A percentile compares a stretch with the other conserved stretches of the same genome.
Conservation (phyloP, 768 basidiomycete genomes). For the Obba rivulosa region DNA sequence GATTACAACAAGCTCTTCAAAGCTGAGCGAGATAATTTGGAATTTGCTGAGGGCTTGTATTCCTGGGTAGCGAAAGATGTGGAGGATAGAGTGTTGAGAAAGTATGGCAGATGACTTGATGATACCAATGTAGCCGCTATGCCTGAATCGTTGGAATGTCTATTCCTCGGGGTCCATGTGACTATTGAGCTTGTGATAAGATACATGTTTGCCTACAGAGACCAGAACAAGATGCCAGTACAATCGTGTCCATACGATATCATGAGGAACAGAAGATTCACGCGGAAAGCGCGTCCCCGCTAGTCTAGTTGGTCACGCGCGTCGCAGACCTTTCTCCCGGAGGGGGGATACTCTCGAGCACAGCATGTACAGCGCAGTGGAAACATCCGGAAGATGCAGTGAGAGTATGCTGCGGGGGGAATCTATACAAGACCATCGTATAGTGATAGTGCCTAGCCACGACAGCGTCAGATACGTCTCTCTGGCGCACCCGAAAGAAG, state of each 20-base stretch:
- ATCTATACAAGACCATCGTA: constrained; percentile 87
- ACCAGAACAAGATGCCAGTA: neutral
- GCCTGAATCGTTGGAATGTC: neutral
- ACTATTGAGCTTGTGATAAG: neutral
- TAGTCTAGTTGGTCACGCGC: no score
- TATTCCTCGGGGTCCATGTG: neutral
- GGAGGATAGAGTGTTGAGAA: constrained; percentile 70
- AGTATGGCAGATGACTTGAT: constrained; percentile 45
- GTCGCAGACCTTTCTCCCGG: no score
- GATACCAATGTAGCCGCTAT: neutral
- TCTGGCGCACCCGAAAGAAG: neutral
- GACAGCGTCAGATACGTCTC: constrained; percentile 5
- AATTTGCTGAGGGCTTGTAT: constrained; percentile 85
- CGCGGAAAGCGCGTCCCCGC: no score
- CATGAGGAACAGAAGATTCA: neutral
- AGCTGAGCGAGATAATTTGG: constrained; percentile 87
- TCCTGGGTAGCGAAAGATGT: constrained; percentile 78
- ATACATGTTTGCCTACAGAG: neutral
- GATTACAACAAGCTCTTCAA: constrained; percentile 90
- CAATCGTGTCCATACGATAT: neutral
- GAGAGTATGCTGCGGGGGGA: neutral
- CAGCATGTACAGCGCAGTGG: no score
- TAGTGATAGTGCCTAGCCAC: constrained; percentile 76
- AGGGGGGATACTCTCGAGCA: no score
- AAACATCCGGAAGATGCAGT: neutral